Evolutionary conservation across 495 filamentous ascomycete species (phyloP).

Genomic region (Ascobolus immersus): DNA sequence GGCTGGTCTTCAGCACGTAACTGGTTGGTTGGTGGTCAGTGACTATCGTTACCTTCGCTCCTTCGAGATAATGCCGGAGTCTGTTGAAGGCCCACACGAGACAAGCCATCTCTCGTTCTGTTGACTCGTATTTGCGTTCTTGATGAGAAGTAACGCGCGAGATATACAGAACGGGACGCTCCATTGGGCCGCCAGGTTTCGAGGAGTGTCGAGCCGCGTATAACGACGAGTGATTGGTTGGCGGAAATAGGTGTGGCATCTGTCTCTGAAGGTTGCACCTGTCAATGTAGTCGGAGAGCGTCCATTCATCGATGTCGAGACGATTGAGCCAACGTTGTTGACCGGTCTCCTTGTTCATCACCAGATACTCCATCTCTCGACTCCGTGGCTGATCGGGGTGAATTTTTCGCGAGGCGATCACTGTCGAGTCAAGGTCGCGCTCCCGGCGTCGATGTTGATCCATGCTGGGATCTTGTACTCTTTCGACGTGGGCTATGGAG

Average conservation of each 20-base stretch:
- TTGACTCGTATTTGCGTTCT: conserved; percentile 1
- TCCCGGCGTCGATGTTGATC: too few species aligned
- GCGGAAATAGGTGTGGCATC: too few species aligned
- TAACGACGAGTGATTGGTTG: too few species aligned
- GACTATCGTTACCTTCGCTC: background rate
- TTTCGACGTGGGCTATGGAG: background rate
- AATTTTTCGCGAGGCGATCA: too few species aligned
- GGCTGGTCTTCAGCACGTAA: background rate
- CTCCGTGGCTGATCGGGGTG: too few species aligned
- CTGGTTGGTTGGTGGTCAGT: background rate
- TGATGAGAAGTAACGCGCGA: background rate
- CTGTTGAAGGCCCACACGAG: background rate
- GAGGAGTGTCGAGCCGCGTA: too few species aligned
- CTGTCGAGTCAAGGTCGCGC: background rate
- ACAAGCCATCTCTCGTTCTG: conserved; percentile 1
- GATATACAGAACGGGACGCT: conserved; percentile 3
- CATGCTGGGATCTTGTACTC: background rate
- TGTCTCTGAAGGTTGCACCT: too few species aligned
- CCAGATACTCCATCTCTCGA: background rate
- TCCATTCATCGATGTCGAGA: background rate
- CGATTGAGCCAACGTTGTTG: background rate
- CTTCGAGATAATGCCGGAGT: conserved; percentile 1
- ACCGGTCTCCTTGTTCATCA: background rate
- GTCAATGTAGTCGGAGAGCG: background rate
- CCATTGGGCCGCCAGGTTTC: background rate